Percentiles rank a stretch among this genome's conserved stretches.
Conservation (phyloP, 2,329 filamentous ascomycete genomes). For the Uncinocarpus reesii region DNA sequence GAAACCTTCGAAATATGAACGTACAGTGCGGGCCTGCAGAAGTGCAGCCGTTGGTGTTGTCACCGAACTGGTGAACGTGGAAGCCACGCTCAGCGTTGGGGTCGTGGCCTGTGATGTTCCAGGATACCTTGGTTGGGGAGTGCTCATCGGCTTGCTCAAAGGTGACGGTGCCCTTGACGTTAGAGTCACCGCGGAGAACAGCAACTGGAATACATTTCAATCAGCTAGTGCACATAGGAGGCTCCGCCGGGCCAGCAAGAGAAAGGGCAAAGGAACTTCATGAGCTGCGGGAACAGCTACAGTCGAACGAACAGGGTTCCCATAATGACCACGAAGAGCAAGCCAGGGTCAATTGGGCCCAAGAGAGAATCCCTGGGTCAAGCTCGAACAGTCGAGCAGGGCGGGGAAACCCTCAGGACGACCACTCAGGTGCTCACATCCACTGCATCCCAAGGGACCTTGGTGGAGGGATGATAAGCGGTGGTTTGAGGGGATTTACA, state of each 20-base stretch:
- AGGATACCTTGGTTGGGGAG: slow-evolving; percentile 73
- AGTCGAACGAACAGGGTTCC: too few relatives aligned
- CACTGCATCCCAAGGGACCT: slow-evolving; percentile 10
- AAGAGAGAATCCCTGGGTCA: neutral
- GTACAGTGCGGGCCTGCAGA: slow-evolving; percentile 94
- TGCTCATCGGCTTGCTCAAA: slow-evolving; percentile 87
- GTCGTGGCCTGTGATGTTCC: slow-evolving; percentile 87
- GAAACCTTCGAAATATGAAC: slow-evolving; percentile 31
- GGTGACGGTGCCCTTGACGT: slow-evolving; percentile 82
- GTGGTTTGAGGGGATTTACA: slow-evolving; percentile 12
- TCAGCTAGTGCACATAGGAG: neutral
- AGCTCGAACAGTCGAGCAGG: neutral
- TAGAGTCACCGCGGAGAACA: slow-evolving; percentile 95
- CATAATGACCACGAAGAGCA: too few relatives aligned
- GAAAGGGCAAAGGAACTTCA: neutral
- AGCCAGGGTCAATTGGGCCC: neutral
- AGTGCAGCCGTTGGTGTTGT: slow-evolving; percentile 99
- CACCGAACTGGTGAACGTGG: slow-evolving; percentile 97
- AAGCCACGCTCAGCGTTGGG: slow-evolving; percentile 93
- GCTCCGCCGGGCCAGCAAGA: neutral
- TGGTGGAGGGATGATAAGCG: slow-evolving; percentile 8
- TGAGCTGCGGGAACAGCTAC: too few relatives aligned
- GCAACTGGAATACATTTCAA: slow-evolving; percentile 52
- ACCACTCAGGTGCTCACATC: slow-evolving; percentile 6
- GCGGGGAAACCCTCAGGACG: neutral